Base-by-base conservation (phyloP, 2,329 filamentous ascomycete species). In the Cladosporium sp. region DNA sequence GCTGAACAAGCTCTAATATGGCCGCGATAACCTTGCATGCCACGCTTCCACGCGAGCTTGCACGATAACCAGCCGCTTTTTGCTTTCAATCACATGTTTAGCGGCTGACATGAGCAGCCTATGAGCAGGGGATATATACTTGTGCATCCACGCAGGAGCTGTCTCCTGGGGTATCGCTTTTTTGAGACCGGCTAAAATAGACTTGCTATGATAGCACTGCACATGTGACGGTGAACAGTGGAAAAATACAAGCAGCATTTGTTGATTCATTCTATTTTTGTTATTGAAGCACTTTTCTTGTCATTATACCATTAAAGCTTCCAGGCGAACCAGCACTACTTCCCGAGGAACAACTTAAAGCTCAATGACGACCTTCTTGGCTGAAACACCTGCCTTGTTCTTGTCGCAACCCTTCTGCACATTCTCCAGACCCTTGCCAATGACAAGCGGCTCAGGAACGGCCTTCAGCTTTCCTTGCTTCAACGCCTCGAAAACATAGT, bases 391-490 rank as follows among this genome's bases (percentile, higher is more conserved):
- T 59, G 72, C 68, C 71, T 75, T 76, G 58, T 71, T 72, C 54
- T 66, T 68, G 34, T 75, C 72, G 26, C 75, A 41, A 11, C 72
- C 75, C 65, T 72, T 71, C 69, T 77, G 74, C 52, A 77, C 68
- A 62, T 36, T 66, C 69, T 75, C 74, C 41, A 77, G 55, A 7
- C 80, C 80, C 66, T 78, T 76, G 0, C 78, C 78, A 24, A 81
- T 70, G 7, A 82, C 72, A 36, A 77, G 51, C 6, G 79, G 72
- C 65, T 76, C 73, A 7, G 80, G 80, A 14, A 76, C 72, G 51
- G 72, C 67, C 65, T 72, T 68, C 66, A 77, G 74, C 60, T 70
- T 71, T 0, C 76, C 76, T 18, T 72, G 66, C 24, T 72, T 75
- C 65, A 82, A 64, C 1, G 80, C 81, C 32, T 68, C 68, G 21